Percentiles rank a stretch among this genome's conserved stretches.
Conservation (phyloP, 202 grass and related monocot genomes). For the Setaria viridis region DNA sequence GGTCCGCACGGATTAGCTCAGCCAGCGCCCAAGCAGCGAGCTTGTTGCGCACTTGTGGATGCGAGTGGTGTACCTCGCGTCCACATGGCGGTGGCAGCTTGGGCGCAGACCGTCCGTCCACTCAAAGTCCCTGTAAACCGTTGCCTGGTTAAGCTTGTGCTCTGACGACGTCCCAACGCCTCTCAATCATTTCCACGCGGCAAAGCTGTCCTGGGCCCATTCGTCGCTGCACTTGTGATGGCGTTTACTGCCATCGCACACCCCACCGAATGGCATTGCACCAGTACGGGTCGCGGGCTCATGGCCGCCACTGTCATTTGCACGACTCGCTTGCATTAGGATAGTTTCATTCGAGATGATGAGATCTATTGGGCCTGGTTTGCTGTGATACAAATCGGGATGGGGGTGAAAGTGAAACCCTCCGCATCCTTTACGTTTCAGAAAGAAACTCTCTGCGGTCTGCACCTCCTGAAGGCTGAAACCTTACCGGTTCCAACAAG, state of each 20-base stretch:
- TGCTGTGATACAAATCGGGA: no score
- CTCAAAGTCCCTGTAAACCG: not conserved
- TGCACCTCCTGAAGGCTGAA: no score
- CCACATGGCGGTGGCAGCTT: slow-evolving; percentile 14
- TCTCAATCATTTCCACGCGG: slow-evolving; percentile 19
- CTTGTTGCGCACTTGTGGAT: not conserved
- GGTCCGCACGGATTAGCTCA: not conserved
- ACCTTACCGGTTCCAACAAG: no score
- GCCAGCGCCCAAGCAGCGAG: not conserved
- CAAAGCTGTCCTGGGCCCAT: slow-evolving; percentile 13
- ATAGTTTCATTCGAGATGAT: no score
- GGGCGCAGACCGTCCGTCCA: not conserved
- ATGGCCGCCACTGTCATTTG: not conserved
- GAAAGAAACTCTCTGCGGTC: no score
- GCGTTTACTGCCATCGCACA: not conserved
- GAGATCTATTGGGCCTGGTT: no score
- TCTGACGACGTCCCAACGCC: slow-evolving; percentile 27
- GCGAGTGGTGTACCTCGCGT: not conserved
- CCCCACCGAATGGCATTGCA: not conserved
- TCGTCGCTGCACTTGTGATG: not conserved
- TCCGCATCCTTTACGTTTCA: no score
- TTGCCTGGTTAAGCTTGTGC: not conserved
- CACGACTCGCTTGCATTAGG: no score
- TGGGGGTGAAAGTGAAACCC: no score
- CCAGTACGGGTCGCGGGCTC: no score